These are phyloP conservation scores for Phialophora macrospora DNA, from an alignment of 2,329 filamentous ascomycete genomes.

Conservation along the genomic window DNA sequence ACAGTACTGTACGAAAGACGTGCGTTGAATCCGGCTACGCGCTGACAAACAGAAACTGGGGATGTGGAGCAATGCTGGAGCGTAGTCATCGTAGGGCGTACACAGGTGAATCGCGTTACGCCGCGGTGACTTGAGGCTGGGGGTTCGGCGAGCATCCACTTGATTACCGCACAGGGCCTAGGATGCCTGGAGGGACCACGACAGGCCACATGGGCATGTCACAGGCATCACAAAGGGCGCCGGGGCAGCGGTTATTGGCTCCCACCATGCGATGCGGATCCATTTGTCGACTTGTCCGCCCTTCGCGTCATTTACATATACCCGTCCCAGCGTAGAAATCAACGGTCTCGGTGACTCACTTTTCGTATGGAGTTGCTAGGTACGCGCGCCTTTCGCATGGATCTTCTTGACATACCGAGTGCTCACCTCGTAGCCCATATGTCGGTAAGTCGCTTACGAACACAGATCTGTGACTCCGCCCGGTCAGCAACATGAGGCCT, in stretches of 20 bases:
- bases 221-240: not conserved
- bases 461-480: not conserved
- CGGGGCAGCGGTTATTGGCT: not conserved
- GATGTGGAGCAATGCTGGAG: conserved; percentile 1
- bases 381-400: conserved; percentile 11
- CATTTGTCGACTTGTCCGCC: conserved; percentile 11
- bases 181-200: conserved; percentile 6
- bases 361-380: not conserved
- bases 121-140: not conserved
- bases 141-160: conserved; percentile 6
- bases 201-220: conserved; percentile 14
- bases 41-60: conserved; percentile 25
- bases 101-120: not conserved
- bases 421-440: not conserved
- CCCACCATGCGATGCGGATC: conserved; percentile 1
- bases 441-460: conserved; percentile 18
- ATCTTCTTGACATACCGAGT: conserved; percentile 1
- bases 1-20: not conserved
- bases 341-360: conserved; percentile 20
- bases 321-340: not conserved
- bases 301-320: conserved; percentile 13
- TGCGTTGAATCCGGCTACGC: conserved; percentile 19
- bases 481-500: not conserved
- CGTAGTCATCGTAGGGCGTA: conserved; percentile 19
- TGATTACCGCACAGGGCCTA: conserved; percentile 10